Conservation (phyloP, 345 rosid genomes). For the Brassica incana region DNA sequence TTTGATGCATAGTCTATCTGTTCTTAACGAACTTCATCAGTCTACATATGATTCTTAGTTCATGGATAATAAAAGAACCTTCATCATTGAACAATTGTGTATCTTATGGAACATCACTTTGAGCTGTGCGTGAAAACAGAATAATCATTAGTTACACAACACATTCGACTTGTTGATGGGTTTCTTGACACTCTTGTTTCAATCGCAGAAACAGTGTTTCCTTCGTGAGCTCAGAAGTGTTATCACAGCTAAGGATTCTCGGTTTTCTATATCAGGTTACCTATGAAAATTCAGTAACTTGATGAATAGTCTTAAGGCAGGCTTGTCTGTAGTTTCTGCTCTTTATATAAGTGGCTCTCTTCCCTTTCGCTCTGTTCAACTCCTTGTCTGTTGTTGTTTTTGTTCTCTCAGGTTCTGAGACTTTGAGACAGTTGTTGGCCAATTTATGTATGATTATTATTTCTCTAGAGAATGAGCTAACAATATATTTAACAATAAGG, state of each 20-base stretch:
- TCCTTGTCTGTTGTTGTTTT: conserved; percentile 4
- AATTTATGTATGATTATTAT: conserved; percentile 16
- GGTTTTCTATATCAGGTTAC: background rate
- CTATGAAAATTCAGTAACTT: conserved; percentile 2
- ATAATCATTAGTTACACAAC: background rate
- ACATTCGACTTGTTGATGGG: background rate
- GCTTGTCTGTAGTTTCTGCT: background rate
- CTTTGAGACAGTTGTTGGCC: conserved; percentile 21
- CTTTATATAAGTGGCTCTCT: conserved; percentile 16
- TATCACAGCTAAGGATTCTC: conserved; percentile 17
- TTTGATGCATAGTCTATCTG: background rate
- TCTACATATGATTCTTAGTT: background rate
- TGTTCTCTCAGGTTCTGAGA: conserved; percentile 16
- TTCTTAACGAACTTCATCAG: background rate
- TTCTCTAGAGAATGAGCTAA: background rate
- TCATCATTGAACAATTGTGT: background rate
- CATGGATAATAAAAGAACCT: background rate
- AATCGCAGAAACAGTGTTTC: conserved; percentile 8
- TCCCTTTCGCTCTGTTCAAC: conserved; percentile 9
- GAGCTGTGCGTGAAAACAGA: background rate
- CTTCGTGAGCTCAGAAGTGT: conserved; percentile 8
- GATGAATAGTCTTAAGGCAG: conserved; percentile 16
- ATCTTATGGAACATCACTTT: background rate
- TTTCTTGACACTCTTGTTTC: conserved; percentile 5
- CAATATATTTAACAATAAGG: background rate